Evolutionary conservation across 148 eudicot species (phyloP).

Genomic region (Vaccinium darrowii): DNA sequence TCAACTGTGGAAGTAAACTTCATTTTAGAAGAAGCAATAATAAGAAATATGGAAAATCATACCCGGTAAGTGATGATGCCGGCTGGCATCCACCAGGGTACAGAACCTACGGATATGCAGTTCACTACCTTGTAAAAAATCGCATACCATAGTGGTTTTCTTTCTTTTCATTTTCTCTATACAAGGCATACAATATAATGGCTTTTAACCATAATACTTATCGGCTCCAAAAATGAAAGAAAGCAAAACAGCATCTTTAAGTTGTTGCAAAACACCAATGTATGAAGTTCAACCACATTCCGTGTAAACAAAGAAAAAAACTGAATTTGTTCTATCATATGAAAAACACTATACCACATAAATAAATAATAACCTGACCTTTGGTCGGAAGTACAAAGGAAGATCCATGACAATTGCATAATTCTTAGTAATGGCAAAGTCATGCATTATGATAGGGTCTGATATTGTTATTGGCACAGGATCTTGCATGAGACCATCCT

Average conservation of each 20-base stretch:
- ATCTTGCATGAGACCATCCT: conserved; percentile 87
- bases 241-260: background rate
- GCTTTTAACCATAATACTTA: background rate
- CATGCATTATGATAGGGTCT: conserved; percentile 93
- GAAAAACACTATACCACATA: no score
- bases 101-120: background rate
- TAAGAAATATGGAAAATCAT: background rate
- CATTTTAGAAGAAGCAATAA: background rate
- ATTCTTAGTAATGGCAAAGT: conserved; percentile 94
- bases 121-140: background rate
- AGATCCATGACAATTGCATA: conserved; percentile 95
- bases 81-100: background rate
- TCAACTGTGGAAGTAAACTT: background rate
- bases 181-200: background rate
- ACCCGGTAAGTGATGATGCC: background rate
- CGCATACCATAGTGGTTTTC: background rate
- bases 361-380: conserved; percentile 40
- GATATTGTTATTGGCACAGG: conserved; percentile 92
- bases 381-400: conserved; percentile 81
- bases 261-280: background rate
- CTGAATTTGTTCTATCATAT: background rate
- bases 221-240: background rate
- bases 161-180: background rate
- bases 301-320: background rate
- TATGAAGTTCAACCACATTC: background rate